These are phyloP conservation scores for Botryobasidium botryosum DNA, from an alignment of 768 basidiomycete genomes.

Conservation along the genomic window DNA sequence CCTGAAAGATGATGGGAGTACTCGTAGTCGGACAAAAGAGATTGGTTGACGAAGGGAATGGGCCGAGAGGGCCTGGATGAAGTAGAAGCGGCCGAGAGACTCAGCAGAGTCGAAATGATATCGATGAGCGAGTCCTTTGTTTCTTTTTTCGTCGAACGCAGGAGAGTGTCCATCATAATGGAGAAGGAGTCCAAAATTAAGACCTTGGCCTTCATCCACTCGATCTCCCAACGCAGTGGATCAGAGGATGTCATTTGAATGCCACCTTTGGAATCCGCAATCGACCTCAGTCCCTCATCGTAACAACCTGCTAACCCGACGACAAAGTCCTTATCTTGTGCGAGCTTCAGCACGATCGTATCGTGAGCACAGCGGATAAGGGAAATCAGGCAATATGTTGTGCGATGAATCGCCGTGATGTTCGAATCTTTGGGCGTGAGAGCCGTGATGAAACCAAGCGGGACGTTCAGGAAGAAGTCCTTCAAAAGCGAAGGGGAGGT, in stretches of 20 bases:
- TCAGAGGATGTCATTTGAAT: constrained; percentile 20
- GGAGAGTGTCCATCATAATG: constrained; percentile 31
- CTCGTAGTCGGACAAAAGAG: constrained; percentile 59
- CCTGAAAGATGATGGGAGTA: constrained; percentile 41
- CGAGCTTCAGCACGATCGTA: too few species aligned
- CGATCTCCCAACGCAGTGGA: constrained; percentile 48
- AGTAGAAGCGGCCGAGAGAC: constrained; percentile 25
- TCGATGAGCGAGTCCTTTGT: constrained; percentile 39
- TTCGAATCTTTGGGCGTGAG: too few species aligned
- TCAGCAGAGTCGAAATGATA: constrained; percentile 37
- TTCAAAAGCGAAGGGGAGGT: too few species aligned
- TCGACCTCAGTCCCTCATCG: constrained; percentile 34
- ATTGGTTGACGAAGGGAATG: constrained; percentile 37
- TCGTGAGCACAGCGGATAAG: too few species aligned
- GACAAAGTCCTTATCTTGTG: constrained; percentile 34
- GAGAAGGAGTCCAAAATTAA: constrained; percentile 56
- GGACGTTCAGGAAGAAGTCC: too few species aligned
- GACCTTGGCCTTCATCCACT: constrained; percentile 61
- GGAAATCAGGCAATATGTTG: too few species aligned
- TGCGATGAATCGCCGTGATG: too few species aligned
- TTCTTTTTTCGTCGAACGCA: constrained; percentile 33
- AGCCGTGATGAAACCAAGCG: too few species aligned
- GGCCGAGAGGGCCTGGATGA: constrained; percentile 1
- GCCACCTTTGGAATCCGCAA: constrained; percentile 48
- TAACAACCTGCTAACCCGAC: constrained; percentile 43